A percentile compares a stretch with the other conserved stretches of the same genome.
These are phyloP conservation scores for Penicillium soppii DNA, from an alignment of 495 filamentous ascomycete species.

Conservation along the genomic window DNA sequence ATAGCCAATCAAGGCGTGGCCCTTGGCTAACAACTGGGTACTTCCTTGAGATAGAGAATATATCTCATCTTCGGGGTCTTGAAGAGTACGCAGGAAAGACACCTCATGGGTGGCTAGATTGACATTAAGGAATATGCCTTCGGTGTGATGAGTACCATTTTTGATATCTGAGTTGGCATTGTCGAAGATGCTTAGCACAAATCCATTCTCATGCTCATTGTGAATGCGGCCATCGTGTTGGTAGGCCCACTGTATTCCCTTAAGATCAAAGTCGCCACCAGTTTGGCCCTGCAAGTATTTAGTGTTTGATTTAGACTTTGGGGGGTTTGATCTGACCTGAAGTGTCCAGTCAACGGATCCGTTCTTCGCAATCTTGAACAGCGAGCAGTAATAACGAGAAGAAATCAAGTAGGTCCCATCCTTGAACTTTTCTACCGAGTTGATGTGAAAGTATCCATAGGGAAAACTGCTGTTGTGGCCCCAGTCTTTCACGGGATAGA, in stretches of 20 bases:
- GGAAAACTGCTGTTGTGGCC: conserved; percentile 5
- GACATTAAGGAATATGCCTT: conserved; percentile 22
- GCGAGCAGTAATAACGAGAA: conserved; percentile 27
- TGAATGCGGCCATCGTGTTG: conserved; percentile 29
- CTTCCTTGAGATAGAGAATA: conserved; percentile 40
- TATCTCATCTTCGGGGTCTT: conserved; percentile 26
- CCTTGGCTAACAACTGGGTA: conserved; percentile 31
- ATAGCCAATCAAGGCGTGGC: conserved; percentile 40
- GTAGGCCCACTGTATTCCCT: conserved; percentile 19
- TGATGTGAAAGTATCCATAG: conserved; percentile 28
- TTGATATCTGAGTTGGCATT: conserved; percentile 22
- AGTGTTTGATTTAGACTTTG: not conserved
- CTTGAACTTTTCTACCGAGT: conserved; percentile 27
- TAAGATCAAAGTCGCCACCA: conserved; percentile 34
- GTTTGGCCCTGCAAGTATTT: conserved; percentile 22
- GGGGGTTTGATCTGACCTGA: not conserved
- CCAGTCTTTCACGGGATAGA: not conserved
- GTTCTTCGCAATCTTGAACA: conserved; percentile 10
- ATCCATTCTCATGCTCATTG: conserved; percentile 4
- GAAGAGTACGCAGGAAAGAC: conserved; percentile 10
- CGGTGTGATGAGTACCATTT: conserved; percentile 15
- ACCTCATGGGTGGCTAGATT: conserved; percentile 14
- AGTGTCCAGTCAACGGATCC: conserved; percentile 28
- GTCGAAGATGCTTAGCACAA: conserved; percentile 26
- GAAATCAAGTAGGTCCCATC: conserved; percentile 25